phyloP scores from a whole-genome alignment of 2,329 filamentous ascomycete species.

The Scedosporium boydii region DNA sequence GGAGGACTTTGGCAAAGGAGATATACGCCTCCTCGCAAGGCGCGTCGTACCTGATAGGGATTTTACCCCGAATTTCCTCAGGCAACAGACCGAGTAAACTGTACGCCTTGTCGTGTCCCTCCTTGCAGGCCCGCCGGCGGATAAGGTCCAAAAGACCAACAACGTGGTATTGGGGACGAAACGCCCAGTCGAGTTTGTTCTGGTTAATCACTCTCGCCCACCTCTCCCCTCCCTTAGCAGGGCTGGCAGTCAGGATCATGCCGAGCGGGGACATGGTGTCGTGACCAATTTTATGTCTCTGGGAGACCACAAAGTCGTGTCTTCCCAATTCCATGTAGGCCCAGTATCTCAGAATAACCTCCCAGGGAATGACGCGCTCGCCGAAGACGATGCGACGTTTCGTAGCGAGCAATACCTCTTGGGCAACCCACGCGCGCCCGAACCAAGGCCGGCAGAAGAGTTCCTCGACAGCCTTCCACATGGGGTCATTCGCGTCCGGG shows the following conservation, averaged over 20 bases:
- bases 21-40: background rate
- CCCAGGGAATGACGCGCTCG: constrained; percentile 8
- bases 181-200: background rate
- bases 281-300: background rate
- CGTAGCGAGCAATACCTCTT: constrained; percentile 18
- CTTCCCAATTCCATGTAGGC: background rate
- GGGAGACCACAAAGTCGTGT: background rate
- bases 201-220: background rate
- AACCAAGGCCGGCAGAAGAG: constrained; percentile 17
- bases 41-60: background rate
- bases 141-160: background rate
- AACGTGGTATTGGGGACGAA: background rate
- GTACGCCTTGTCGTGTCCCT: background rate
- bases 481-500: background rate
- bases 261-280: background rate
- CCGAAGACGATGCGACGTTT: constrained; percentile 18
- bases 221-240: background rate
- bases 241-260: background rate
- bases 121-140: background rate
- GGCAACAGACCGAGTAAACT: background rate
- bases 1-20: background rate
- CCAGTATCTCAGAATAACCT: background rate
- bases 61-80: background rate
- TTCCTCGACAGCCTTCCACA: background rate
- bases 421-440: constrained; percentile 18